phyloP scores from a whole-genome alignment of 139 green algal genomes.

The Chlamydomonas applanata region DNA sequence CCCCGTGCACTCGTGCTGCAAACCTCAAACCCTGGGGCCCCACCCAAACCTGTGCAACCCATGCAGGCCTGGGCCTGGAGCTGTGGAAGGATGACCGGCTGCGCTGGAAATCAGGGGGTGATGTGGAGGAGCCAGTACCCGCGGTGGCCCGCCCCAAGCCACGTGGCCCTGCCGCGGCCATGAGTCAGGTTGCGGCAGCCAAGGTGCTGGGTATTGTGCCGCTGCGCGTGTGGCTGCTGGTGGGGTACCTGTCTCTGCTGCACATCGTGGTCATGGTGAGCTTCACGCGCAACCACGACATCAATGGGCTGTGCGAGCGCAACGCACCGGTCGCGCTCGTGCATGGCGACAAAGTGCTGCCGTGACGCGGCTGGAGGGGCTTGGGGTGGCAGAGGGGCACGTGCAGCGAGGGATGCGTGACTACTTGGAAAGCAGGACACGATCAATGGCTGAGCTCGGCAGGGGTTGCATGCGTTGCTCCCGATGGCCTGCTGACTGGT shows the following conservation, averaged over 20 bases:
- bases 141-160: neutral
- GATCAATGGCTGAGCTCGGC: too few species aligned
- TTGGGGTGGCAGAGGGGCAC: conserved; percentile 4
- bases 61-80: conserved; percentile 36
- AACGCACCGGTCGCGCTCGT: too few species aligned
- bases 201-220: conserved; percentile 28
- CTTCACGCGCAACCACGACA: conserved; percentile 18
- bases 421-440: too few species aligned
- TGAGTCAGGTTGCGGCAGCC: neutral
- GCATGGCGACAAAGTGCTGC: conserved; percentile 4
- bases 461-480: too few species aligned
- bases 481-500: too few species aligned
- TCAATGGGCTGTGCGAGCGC: conserved; percentile 3
- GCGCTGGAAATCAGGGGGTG: conserved; percentile 27
- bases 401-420: too few species aligned
- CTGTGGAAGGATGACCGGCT: conserved; percentile 41
- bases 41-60: too few species aligned
- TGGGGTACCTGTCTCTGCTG: conserved; percentile 20
- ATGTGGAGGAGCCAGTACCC: conserved; percentile 22
- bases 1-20: too few species aligned
- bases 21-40: too few species aligned
- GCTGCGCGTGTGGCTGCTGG: conserved; percentile 13
- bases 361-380: conserved; percentile 12
- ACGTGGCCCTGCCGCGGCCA: too few species aligned
- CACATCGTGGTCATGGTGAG: conserved; percentile 24